These are phyloP conservation scores for Metarhizium sp. DNA, from an alignment of 2,329 filamentous ascomycete species.

Conservation along the genomic window DNA sequence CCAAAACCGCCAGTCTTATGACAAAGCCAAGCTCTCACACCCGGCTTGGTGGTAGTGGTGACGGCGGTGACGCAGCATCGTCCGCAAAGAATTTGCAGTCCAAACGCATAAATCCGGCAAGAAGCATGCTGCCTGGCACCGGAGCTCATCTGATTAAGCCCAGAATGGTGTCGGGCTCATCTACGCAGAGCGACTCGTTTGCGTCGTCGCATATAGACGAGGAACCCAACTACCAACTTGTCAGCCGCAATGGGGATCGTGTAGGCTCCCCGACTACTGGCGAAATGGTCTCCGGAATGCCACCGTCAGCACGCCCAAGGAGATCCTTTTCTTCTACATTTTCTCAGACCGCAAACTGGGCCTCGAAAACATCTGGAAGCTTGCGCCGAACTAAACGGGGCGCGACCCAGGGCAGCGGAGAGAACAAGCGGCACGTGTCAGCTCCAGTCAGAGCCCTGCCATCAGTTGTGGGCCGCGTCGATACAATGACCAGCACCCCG, in stretches of 20 bases:
- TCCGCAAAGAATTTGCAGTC: constrained; percentile 12
- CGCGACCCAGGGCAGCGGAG: constrained; percentile 29
- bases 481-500: constrained; percentile 3
- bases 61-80: constrained; percentile 16
- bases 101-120: constrained; percentile 19
- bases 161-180: constrained; percentile 22
- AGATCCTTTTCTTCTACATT: constrained; percentile 54
- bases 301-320: constrained; percentile 34
- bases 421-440: constrained; percentile 43
- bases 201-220: constrained; percentile 16
- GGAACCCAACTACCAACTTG: constrained; percentile 7
- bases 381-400: constrained; percentile 45
- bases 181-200: constrained; percentile 13
- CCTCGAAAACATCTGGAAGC: constrained; percentile 44
- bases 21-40: constrained; percentile 11
- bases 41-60: constrained; percentile 12
- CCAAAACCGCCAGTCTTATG: constrained; percentile 20
- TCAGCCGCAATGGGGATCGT: constrained; percentile 8
- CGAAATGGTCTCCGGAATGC: constrained; percentile 19
- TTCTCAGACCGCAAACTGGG: constrained; percentile 46
- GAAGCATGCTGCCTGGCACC: constrained; percentile 11
- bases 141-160: constrained; percentile 27
- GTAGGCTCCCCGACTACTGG: constrained; percentile 12
- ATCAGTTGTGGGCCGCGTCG: constrained; percentile 16
- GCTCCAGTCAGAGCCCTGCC: constrained; percentile 33